These are phyloP conservation scores for Jamesozyma spencerorum DNA, from an alignment of 805 yeast species.

Conservation along the genomic window DNA sequence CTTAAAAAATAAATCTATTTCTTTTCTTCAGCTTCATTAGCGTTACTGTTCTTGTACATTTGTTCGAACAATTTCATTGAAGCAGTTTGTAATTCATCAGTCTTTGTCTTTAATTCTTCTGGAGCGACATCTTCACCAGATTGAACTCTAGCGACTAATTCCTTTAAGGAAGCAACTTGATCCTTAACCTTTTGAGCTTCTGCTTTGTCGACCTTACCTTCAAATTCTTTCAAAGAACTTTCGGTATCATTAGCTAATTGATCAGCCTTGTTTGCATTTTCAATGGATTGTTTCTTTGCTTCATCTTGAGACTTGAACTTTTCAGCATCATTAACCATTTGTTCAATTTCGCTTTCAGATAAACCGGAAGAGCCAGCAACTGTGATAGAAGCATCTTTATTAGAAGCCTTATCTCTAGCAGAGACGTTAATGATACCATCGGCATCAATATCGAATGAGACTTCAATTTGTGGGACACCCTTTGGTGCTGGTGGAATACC, in stretches of 20 bases:
- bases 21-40: constrained; percentile 7
- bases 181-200: constrained; percentile 41
- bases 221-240: constrained; percentile 67
- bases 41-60: constrained; percentile 31
- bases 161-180: constrained; percentile 50
- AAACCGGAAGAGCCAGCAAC: constrained; percentile 95
- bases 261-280: constrained; percentile 70
- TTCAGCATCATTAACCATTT: constrained; percentile 87
- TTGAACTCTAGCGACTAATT: constrained; percentile 55
- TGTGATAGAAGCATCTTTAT: constrained; percentile 89
- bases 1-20: not conserved
- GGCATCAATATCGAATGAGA: constrained; percentile 91
- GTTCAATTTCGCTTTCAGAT: constrained; percentile 81
- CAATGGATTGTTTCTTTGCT: constrained; percentile 74
- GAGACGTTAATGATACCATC: constrained; percentile 95
- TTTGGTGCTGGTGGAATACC: constrained; percentile 85
- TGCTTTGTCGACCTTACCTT: constrained; percentile 45
- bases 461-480: constrained; percentile 78
- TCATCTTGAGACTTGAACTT: constrained; percentile 80
- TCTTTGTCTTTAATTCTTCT: constrained; percentile 57
- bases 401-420: constrained; percentile 88
- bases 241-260: constrained; percentile 82
- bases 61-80: constrained; percentile 71
- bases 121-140: constrained; percentile 48
- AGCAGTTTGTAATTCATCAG: constrained; percentile 66